Conservation (phyloP, 805 yeast species). For the Candida qinlingensis region DNA sequence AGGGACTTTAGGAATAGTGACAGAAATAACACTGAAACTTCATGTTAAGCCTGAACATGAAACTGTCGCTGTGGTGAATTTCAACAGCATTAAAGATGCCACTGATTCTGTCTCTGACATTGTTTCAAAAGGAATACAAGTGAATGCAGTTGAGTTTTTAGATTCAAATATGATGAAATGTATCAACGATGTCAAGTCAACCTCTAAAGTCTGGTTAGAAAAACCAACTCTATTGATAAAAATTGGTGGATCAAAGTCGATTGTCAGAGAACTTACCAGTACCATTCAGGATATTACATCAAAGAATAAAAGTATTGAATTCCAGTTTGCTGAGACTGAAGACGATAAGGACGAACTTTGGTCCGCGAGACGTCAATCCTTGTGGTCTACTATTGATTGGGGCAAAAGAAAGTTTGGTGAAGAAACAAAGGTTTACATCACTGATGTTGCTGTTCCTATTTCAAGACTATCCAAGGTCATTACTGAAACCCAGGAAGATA, state of each 20-base stretch:
- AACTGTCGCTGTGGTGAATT: conserved; percentile 63
- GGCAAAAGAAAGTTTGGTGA: conserved; percentile 44
- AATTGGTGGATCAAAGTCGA: conserved; percentile 45
- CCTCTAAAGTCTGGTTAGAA: conserved; percentile 49
- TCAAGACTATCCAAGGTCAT: conserved; percentile 62
- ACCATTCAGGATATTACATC: conserved; percentile 47
- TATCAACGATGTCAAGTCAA: conserved; percentile 51
- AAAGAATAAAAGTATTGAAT: conserved; percentile 48
- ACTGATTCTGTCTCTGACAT: conserved; percentile 62
- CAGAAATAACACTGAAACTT: conserved; percentile 69
- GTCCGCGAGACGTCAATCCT: conserved; percentile 68
- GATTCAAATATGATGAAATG: conserved; percentile 70
- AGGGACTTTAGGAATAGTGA: conserved; percentile 74
- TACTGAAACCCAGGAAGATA: conserved; percentile 52
- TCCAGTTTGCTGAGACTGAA: conserved; percentile 57
- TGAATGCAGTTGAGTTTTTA: conserved; percentile 71
- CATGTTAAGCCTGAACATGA: conserved; percentile 62
- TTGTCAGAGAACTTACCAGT: conserved; percentile 43
- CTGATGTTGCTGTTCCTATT: conserved; percentile 81
- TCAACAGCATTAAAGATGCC: conserved; percentile 64
- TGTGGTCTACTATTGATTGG: conserved; percentile 64
- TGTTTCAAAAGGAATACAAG: conserved; percentile 55
- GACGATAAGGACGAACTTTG: conserved; percentile 65
- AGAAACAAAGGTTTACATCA: conserved; percentile 57
- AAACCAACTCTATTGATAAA: conserved; percentile 61